phyloP scores from a whole-genome alignment of 768 basidiomycete species.

The Lentinula sp. region DNA sequence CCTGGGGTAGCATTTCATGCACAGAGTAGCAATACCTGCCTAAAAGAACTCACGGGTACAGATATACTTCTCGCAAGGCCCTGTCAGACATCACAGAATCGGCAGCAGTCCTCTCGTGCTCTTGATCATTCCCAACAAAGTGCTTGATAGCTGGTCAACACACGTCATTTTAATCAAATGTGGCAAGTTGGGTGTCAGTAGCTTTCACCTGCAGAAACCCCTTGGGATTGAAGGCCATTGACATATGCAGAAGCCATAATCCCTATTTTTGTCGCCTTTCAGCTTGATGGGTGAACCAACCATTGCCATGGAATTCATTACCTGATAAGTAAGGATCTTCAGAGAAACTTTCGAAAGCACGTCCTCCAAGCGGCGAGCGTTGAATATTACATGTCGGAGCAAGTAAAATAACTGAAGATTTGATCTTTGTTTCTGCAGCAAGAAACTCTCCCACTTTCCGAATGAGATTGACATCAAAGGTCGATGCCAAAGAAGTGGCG shows the following conservation, averaged over 20 bases:
- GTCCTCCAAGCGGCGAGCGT: conserved; percentile 53
- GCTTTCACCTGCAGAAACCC: conserved; percentile 51
- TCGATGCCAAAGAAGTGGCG: conserved; percentile 64
- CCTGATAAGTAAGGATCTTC: conserved; percentile 71
- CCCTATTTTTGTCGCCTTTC: conserved; percentile 26
- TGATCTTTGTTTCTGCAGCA: conserved; percentile 59
- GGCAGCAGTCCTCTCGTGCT: conserved; percentile 60
- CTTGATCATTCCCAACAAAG: conserved; percentile 70
- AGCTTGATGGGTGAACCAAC: neutral
- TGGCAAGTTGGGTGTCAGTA: conserved; percentile 7
- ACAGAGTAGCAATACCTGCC: neutral
- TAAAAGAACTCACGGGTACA: conserved; percentile 48
- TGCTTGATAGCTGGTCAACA: conserved; percentile 57
- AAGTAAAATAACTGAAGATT: conserved; percentile 56
- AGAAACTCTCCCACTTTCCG: conserved; percentile 51
- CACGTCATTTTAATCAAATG: neutral
- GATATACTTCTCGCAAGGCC: conserved; percentile 66
- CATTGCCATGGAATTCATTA: conserved; percentile 11
- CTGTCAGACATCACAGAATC: conserved; percentile 61
- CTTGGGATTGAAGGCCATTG: conserved; percentile 59
- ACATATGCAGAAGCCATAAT: conserved; percentile 61
- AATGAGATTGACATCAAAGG: conserved; percentile 59
- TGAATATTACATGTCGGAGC: conserved; percentile 77
- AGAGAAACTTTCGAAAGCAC: conserved; percentile 70
- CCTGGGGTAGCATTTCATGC: conserved; percentile 18